Evolutionary conservation across 163 green algal species (phyloP), one percentile per base, ranked within the genome.

Genomic region (Picocystis sp.): DNA sequence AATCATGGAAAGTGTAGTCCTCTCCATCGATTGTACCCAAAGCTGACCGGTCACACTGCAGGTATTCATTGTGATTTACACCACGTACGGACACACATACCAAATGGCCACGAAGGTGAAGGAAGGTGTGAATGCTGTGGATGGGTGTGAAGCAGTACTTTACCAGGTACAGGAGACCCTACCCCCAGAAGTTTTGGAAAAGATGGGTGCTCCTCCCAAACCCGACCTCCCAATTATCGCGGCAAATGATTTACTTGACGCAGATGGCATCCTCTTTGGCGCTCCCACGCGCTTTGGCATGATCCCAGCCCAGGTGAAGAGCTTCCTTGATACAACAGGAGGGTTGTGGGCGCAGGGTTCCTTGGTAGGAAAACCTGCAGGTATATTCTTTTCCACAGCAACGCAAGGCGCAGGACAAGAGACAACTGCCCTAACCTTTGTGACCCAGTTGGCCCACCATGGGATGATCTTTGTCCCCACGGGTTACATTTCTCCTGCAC

Each of bases 401-500:
- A 81, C 65, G 13, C 79, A 87, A 62, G 72, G 68, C 22, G 76
- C 83, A 42, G 83, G 83, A 42, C 67, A 81, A 55, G 83, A 93
- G 69, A 81, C 69, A 10, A 90, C 80, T 23, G 69, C 74, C 21
- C 38, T 81, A 45, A 81, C 76, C 0, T 64, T 68, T 1, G 42
- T 93, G n/a, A 81, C 72, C 12, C 70, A 89, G 53, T 66, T 91
- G 14, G 60, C 67, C 0, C 84, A 93, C 64, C 85, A 94, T 50
- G 85, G 83, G 58, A 94, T 94, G 80, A 75, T 94, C 43, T 94
- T 72, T 35, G 77, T 93, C 35, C 84, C 84, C 0, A 25, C 69
- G 0, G 82, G 84, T 33, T 72, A 72, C 55, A 56, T 34, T 21
- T 59, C 43, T n/a, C 34, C n/a, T 21, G 19, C 48, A 8, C 29